phyloP scores from a whole-genome alignment of 352 stramenopile species.

The Thalassiosira livingstoniorum region DNA sequence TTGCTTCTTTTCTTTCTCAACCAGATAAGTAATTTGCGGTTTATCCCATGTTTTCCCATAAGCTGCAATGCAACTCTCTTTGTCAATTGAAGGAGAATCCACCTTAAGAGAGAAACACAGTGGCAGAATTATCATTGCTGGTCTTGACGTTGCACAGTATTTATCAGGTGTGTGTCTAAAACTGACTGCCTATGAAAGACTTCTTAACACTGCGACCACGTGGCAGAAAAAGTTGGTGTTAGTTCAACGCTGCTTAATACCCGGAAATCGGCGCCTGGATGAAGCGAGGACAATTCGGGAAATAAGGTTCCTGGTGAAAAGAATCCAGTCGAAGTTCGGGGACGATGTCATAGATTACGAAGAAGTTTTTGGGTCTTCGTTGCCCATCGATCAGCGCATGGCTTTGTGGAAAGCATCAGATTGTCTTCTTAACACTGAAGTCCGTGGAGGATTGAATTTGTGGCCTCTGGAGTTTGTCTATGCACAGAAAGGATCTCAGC shows the following conservation, averaged over 20 bases:
- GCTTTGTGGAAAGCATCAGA: constrained; percentile 91
- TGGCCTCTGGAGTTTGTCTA: constrained; percentile 90
- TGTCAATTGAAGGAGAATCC: constrained; percentile 84
- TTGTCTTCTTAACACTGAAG: constrained; percentile 92
- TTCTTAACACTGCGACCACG: constrained; percentile 91
- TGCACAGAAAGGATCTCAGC: constrained; percentile 65
- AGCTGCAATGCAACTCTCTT: constrained; percentile 40
- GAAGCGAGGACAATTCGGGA: constrained; percentile 75
- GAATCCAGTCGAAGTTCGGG: constrained; percentile 73
- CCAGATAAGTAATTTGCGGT: not conserved
- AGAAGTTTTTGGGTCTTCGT: constrained; percentile 69
- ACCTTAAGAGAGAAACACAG: constrained; percentile 90
- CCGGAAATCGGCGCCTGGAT: constrained; percentile 88
- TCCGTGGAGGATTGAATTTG: constrained; percentile 96
- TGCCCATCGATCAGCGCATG: constrained; percentile 89
- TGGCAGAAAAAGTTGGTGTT: constrained; percentile 93
- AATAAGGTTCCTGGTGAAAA: constrained; percentile 49
- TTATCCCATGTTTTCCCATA: constrained; percentile 4
- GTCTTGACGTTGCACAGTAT: constrained; percentile 91
- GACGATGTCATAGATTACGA: constrained; percentile 72
- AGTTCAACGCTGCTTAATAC: constrained; percentile 90
- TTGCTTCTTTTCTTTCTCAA: not conserved
- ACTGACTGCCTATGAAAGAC: constrained; percentile 92
- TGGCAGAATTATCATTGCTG: constrained; percentile 91
- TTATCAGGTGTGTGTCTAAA: constrained; percentile 93